phyloP scores from a whole-genome alignment of 257 asterid species.

The Solanum acaule region DNA sequence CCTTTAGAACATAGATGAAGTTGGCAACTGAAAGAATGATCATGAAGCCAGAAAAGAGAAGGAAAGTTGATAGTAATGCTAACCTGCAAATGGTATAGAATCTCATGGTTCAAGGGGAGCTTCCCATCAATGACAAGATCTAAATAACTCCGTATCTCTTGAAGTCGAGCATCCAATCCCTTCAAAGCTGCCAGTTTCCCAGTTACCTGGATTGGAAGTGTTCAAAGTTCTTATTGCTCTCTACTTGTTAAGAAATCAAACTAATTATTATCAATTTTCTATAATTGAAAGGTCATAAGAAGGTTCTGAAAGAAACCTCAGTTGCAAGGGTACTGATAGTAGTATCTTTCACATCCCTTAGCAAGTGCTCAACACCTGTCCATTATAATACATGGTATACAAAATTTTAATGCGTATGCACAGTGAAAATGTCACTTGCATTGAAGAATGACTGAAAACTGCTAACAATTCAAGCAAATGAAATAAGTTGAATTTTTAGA shows the following conservation, averaged over 20 bases:
- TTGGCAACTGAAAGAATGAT: background rate
- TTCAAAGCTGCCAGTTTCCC: slow-evolving; percentile 92
- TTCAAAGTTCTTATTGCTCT: background rate
- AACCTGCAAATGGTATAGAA: slow-evolving; percentile 94
- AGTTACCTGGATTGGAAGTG: slow-evolving; percentile 47
- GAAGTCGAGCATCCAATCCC: slow-evolving; percentile 90
- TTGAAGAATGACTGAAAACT: background rate
- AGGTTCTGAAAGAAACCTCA: slow-evolving; percentile 78
- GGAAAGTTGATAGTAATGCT: background rate
- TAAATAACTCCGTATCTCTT: slow-evolving; percentile 77
- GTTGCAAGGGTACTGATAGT: slow-evolving; percentile 94
- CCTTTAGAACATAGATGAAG: background rate
- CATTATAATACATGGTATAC: background rate
- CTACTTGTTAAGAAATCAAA: background rate
- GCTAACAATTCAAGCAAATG: background rate
- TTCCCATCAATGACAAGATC: slow-evolving; percentile 77
- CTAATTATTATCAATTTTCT: background rate
- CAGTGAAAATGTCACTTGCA: background rate
- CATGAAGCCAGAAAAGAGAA: background rate
- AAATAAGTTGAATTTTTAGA: background rate
- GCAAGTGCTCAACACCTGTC: slow-evolving; percentile 89
- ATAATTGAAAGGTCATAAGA: background rate
- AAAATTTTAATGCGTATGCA: background rate
- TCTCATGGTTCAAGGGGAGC: slow-evolving; percentile 94
- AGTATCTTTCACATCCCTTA: slow-evolving; percentile 93